phyloP scores from a whole-genome alignment of 352 stramenopile genomes.

The Phytophthora litchii region DNA sequence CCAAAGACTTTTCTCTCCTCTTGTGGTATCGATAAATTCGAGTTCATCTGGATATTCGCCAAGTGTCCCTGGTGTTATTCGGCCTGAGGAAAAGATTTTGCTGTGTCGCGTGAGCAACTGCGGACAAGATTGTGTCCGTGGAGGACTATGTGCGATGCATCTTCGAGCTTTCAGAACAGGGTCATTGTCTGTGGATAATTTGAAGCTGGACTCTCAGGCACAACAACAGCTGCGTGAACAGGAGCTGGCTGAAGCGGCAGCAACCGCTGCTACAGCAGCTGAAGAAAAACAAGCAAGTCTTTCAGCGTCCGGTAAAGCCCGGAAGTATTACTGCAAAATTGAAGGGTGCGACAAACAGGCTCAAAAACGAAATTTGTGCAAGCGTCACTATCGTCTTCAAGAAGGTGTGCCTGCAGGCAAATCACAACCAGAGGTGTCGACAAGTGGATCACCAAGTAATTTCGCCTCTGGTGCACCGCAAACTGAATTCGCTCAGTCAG shows the following conservation, averaged over 20 bases:
- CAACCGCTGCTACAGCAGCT: slow-evolving; percentile 15
- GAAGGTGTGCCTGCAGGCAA: slow-evolving; percentile 18
- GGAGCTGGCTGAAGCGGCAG: slow-evolving; percentile 24
- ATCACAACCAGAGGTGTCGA: slow-evolving; percentile 12
- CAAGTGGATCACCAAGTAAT: slow-evolving; percentile 4
- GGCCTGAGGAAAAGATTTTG: slow-evolving; percentile 21
- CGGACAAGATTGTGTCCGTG: slow-evolving; percentile 23
- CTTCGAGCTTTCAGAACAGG: slow-evolving; percentile 56
- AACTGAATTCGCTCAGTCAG: slow-evolving; percentile 7
- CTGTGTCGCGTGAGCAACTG: slow-evolving; percentile 58
- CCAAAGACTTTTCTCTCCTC: slow-evolving; percentile 61
- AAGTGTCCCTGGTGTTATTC: slow-evolving; percentile 15
- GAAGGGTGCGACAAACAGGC: slow-evolving; percentile 68
- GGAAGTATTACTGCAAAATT: slow-evolving; percentile 73
- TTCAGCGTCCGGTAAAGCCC: slow-evolving; percentile 35
- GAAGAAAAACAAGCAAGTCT: slow-evolving; percentile 25
- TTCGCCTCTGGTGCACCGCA: slow-evolving; percentile 5
- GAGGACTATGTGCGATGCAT: slow-evolving; percentile 54
- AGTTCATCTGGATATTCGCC: slow-evolving; percentile 22
- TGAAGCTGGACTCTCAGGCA: slow-evolving; percentile 51
- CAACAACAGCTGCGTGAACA: slow-evolving; percentile 33
- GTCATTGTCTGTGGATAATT: slow-evolving; percentile 61
- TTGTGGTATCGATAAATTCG: slow-evolving; percentile 50
- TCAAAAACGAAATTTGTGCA: slow-evolving; percentile 67
- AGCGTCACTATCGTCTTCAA: slow-evolving; percentile 64